Conservation (phyloP, 2,329 filamentous ascomycete species). For the Stagonosporopsis chrysanthemi region DNA sequence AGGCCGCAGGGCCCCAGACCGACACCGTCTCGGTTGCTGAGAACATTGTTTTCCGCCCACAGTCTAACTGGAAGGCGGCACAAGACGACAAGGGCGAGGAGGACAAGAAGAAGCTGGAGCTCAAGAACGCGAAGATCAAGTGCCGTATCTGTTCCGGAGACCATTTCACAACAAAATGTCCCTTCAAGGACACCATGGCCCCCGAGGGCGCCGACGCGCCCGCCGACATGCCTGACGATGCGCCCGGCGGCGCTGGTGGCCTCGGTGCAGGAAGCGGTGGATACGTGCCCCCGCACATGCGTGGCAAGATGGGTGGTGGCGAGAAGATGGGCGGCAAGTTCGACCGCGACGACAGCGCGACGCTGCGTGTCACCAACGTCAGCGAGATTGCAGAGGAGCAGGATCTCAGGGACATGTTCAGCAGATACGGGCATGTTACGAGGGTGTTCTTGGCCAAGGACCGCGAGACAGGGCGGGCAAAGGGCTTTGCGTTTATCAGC, state of each 20-base stretch:
- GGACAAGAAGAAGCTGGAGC: constrained; percentile 71
- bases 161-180: constrained; percentile 98
- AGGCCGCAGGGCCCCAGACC: constrained; percentile 78
- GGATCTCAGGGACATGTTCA: constrained; percentile 97
- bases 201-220: constrained; percentile 66
- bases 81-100: constrained; percentile 79
- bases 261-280: constrained; percentile 75
- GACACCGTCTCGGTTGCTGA: constrained; percentile 95
- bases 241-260: constrained; percentile 59
- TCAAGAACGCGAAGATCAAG: constrained; percentile 99
- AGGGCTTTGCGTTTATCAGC: constrained; percentile 99
- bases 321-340: constrained; percentile 94
- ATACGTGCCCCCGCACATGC: constrained; percentile 93
- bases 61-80: constrained; percentile 91
- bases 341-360: constrained; percentile 95
- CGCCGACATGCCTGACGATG: constrained; percentile 58
- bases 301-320: constrained; percentile 75
- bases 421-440: constrained; percentile 94
- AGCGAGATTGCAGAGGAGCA: constrained; percentile 96
- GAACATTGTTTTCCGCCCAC: constrained; percentile 97
- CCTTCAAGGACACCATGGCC: constrained; percentile 99
- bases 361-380: constrained; percentile 96
- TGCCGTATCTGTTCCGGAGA: constrained; percentile 98
- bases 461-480: constrained; percentile 91
- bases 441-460: constrained; percentile 98